A percentile compares a stretch with the other conserved stretches of the same genome.
Evolutionary conservation across 2,329 filamentous ascomycete genomes (phyloP).

Genomic region (Penicillium sp.): DNA sequence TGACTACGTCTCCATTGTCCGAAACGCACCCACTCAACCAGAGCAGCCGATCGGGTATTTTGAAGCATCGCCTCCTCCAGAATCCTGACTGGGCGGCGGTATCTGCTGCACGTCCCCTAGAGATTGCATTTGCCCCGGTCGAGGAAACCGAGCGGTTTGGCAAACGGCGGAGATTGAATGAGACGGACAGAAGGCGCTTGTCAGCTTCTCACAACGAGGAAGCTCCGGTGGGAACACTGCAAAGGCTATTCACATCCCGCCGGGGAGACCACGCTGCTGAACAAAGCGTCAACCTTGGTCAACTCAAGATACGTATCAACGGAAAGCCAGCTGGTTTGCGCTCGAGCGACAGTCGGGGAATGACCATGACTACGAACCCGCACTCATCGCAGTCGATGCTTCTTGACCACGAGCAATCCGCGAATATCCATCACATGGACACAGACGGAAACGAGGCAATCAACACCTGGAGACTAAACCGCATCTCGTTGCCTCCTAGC

Average conservation of each 20-base stretch:
- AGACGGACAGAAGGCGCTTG: conserved; percentile 29
- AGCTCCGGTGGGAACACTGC: too few species aligned
- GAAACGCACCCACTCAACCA: too few species aligned
- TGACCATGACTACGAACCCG: conserved; percentile 13
- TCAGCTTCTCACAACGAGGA: conserved; percentile 6
- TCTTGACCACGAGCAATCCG: conserved; percentile 25
- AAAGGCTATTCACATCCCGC: conserved; percentile 4
- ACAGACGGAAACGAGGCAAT: background rate
- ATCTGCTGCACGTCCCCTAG: conserved; percentile 33
- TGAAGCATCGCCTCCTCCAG: conserved; percentile 36
- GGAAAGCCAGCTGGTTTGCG: conserved; percentile 18
- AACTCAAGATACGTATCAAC: conserved; percentile 26
- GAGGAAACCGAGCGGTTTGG: conserved; percentile 35
- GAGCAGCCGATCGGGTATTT: too few species aligned
- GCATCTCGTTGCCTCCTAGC: conserved; percentile 2
- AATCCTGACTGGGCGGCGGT: conserved; percentile 40
- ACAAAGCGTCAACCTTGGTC: conserved; percentile 8
- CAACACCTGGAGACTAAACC: too few species aligned
- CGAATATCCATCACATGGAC: background rate
- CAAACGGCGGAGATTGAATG: conserved; percentile 36
- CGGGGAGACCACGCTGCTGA: conserved; percentile 3
- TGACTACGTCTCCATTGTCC: too few species aligned
- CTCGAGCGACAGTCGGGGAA: conserved; percentile 1
- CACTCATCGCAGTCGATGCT: conserved; percentile 37
- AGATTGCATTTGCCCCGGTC: conserved; percentile 29